A percentile compares a stretch with the other conserved stretches of the same genome.
Conservation (phyloP, 371 early-diverging fungal species). For the Dichotomocladium elegans region DNA sequence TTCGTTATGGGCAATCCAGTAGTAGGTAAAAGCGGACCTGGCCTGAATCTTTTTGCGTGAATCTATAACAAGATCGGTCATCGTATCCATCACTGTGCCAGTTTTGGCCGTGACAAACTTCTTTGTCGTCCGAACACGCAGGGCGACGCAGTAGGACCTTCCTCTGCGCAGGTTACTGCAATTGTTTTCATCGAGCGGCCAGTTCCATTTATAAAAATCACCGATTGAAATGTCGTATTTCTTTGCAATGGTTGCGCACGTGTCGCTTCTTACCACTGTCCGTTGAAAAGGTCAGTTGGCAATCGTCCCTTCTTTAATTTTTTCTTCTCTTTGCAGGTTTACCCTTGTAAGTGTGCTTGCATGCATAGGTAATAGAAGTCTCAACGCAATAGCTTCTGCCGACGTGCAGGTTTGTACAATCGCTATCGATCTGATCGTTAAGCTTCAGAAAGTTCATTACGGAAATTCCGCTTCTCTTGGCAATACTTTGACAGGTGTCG, state of each 20-base stretch:
- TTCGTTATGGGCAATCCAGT: conserved; percentile 43
- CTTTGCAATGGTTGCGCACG: conserved; percentile 18
- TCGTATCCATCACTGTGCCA: conserved; percentile 4
- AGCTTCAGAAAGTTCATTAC: conserved; percentile 14
- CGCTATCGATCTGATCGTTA: conserved; percentile 30
- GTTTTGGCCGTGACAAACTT: background rate
- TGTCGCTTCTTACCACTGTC: conserved; percentile 16
- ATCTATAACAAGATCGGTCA: background rate
- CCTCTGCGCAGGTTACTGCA: conserved; percentile 22
- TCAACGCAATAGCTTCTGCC: conserved; percentile 35
- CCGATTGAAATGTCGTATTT: conserved; percentile 15
- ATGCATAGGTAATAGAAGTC: conserved; percentile 4
- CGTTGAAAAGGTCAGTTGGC: background rate
- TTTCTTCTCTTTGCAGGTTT: background rate
- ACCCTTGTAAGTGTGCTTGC: conserved; percentile 11
- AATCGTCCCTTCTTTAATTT: background rate
- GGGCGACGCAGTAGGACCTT: conserved; percentile 16
- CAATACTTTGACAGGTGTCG: conserved; percentile 27
- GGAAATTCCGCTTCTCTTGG: conserved; percentile 21
- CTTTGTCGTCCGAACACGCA: too few relatives aligned
- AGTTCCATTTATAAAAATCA: conserved; percentile 20
- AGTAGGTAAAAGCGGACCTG: conserved; percentile 39
- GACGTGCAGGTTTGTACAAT: conserved; percentile 32
- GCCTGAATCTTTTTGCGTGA: conserved; percentile 33
- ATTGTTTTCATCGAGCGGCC: conserved; percentile 16